Evolutionary conservation across 2,329 filamentous ascomycete species (phyloP).

Genomic region (Paraphaeosphaeria minitans): DNA sequence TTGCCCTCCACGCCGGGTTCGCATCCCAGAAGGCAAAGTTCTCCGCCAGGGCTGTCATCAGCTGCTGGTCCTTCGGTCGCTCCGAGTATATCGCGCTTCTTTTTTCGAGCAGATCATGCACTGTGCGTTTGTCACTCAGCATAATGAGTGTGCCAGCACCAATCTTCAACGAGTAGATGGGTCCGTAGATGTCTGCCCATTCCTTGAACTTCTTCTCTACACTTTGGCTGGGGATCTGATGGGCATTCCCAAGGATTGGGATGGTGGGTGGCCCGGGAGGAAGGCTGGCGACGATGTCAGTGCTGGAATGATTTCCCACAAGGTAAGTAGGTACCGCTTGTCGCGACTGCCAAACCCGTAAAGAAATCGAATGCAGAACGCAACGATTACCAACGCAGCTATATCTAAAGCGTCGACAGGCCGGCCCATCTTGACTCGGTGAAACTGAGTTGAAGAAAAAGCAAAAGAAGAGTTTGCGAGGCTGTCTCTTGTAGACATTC

Average conservation of each 20-base stretch:
- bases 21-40: constrained; percentile 28
- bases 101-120: constrained; percentile 28
- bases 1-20: constrained; percentile 23
- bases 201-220: constrained; percentile 27
- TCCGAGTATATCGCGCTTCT: constrained; percentile 24
- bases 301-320: not conserved
- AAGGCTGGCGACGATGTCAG: constrained; percentile 11
- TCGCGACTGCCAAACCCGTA: constrained; percentile 2
- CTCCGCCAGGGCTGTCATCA: constrained; percentile 17
- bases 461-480: not conserved
- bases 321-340: constrained; percentile 1
- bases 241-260: constrained; percentile 35
- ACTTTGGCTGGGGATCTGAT: constrained; percentile 22
- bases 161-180: constrained; percentile 26
- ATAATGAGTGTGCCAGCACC: constrained; percentile 25
- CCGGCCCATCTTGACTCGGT: not conserved
- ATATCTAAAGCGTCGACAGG: not conserved
- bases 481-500: not conserved
- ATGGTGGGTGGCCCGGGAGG: constrained; percentile 33
- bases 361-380: not conserved
- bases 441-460: not conserved
- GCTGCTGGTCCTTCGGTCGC: constrained; percentile 21
- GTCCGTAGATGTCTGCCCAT: constrained; percentile 26
- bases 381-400: not conserved
- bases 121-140: constrained; percentile 20